Evolutionary conservation across 2,329 filamentous ascomycete species (phyloP), one percentile per base, ranked within the genome.

Genomic region (Colletotrichum liriopes): DNA sequence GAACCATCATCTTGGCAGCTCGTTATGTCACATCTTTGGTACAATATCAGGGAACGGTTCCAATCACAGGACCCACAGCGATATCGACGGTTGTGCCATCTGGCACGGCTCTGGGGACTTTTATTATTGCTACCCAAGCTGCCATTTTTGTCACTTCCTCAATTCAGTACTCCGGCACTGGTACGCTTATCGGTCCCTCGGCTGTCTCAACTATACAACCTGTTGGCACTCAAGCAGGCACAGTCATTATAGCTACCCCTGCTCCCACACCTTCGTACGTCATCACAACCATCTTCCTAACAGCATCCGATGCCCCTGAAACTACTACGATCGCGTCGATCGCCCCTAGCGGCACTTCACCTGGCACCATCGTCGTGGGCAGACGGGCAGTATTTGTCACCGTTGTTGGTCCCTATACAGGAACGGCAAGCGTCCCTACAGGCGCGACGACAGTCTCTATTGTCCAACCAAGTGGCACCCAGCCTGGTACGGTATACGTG

Each of bases 121-220:
- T 73, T 5, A 65, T 75, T 23, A 61, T 74, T 0, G 63, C 68
- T 7, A 60, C 56, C 2, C 35, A 58, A 5, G 65, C 74, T 1
- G 72, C 69, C 7, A 35, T 54, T 2, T 75, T 65, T 47, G 62
- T 72, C 3, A 75, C 73, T 0, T 59, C 71, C 6, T 63, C 67
- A 8, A 61, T 45, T 3, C n/a, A 45, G 6, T 71, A 65, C 63
- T 52, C 61, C 1, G 65, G 72, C 6, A 63, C 71, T 9, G 29
- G 11, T 0, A 55, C 63, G 0, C 58, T 72, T 14, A 71, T 65
- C 0, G 63, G 32, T 0, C 65, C 66, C 11, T 65, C 59, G 8
- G 65, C 65, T 5, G 35, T 73, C 3, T 64, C 56, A 1, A 74
- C 71, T 14, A 55, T 74, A 3, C 51, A 52, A 0, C 65, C 64